Percentiles rank a stretch among this genome's conserved stretches.
These are phyloP conservation scores for Botrytis cinerea DNA, from an alignment of 2,329 filamentous ascomycete genomes.

Conservation along the genomic window DNA sequence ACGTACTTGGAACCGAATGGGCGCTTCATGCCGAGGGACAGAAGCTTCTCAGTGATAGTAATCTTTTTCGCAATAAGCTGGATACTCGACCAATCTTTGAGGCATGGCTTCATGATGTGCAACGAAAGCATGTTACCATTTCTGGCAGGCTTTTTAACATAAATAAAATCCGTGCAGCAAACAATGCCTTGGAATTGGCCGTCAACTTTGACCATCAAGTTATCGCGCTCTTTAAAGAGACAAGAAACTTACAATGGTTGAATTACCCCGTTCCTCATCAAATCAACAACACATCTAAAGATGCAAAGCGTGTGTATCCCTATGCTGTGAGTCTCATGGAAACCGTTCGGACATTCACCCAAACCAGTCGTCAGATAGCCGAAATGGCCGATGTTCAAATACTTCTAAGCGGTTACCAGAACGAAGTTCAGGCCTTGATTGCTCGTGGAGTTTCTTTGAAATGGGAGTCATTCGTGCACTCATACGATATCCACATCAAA, in stretches of 20 bases:
- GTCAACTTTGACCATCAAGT: conserved; percentile 98
- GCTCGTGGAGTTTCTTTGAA: conserved; percentile 84
- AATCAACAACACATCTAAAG: conserved; percentile 94
- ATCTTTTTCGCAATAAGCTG: conserved; percentile 92
- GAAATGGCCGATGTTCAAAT: conserved; percentile 87
- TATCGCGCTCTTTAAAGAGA: conserved; percentile 98
- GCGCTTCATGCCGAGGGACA: conserved; percentile 91
- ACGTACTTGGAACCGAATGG: conserved; percentile 94
- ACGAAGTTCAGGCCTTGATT: conserved; percentile 82
- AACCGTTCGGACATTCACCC: conserved; percentile 89
- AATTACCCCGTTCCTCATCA: conserved; percentile 92
- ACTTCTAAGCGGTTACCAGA: conserved; percentile 86
- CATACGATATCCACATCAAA: conserved; percentile 86
- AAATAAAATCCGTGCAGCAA: conserved; percentile 81
- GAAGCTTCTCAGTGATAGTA: conserved; percentile 87
- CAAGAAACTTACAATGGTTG: conserved; percentile 91
- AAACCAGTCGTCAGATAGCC: conserved; percentile 81
- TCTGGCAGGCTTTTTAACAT: conserved; percentile 91
- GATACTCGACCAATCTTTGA: conserved; percentile 93
- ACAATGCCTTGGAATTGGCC: conserved; percentile 81
- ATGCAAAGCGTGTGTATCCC: conserved; percentile 97
- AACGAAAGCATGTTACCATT: conserved; percentile 85
- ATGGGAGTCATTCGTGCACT: conserved; percentile 98
- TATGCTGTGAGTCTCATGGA: conserved; percentile 99
- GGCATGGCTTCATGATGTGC: conserved; percentile 90